Conservation (phyloP, 768 basidiomycete species). For the Mycena leptocephala region DNA sequence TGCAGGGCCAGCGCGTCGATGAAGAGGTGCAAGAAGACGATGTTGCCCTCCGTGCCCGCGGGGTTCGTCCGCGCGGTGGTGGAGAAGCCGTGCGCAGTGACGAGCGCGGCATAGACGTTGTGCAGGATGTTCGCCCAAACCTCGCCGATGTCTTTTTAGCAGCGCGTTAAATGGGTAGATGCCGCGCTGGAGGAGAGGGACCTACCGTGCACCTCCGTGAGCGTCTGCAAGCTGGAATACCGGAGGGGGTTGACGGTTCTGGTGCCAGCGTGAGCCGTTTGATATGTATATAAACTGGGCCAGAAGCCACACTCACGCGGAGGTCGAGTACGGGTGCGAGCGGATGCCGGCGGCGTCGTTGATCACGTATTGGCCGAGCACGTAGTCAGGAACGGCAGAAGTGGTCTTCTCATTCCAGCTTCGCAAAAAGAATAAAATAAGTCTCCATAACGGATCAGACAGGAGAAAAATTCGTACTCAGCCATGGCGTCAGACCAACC, state of each 20-base stretch:
- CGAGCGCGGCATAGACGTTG: constrained; percentile 28
- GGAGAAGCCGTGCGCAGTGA: constrained; percentile 11
- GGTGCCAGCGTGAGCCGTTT: not conserved
- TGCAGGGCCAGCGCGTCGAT: constrained; percentile 55
- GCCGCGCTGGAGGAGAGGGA: not conserved
- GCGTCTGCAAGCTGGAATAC: constrained; percentile 55
- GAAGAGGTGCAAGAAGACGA: constrained; percentile 55
- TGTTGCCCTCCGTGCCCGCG: constrained; percentile 48
- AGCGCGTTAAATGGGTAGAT: not conserved
- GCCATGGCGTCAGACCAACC: not conserved
- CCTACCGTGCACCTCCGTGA: constrained; percentile 65
- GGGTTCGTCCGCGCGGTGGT: constrained; percentile 24
- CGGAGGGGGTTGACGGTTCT: constrained; percentile 61
- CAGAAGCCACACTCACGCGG: constrained; percentile 49
- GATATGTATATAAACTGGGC: not conserved
- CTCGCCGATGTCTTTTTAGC: constrained; percentile 22
- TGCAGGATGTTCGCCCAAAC: constrained; percentile 33
- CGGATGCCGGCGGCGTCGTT: constrained; percentile 69
- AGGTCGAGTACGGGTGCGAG: constrained; percentile 72
- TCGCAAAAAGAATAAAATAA: not conserved
- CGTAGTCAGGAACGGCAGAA: constrained; percentile 54
- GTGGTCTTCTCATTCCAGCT: constrained; percentile 65
- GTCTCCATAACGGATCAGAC: not conserved
- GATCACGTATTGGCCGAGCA: constrained; percentile 68
- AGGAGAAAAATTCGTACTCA: not conserved